phyloP scores from a whole-genome alignment of 352 stramenopile species.

The Peronospora destructor region DNA sequence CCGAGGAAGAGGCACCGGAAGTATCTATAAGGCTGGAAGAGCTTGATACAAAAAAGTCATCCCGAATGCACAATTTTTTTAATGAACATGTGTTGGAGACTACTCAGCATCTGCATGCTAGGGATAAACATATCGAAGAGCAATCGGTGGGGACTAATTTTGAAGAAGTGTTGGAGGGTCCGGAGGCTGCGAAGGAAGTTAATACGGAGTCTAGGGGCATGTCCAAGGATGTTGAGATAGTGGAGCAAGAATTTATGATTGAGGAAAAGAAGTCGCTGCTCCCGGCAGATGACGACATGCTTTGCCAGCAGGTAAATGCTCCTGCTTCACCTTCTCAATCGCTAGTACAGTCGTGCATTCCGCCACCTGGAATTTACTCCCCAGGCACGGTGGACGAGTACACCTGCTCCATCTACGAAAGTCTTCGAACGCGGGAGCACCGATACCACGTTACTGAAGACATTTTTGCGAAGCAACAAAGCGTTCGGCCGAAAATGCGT shows the following conservation, averaged over 20 bases:
- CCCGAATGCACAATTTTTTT: slow-evolving; percentile 1
- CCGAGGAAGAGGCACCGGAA: slow-evolving; percentile 3
- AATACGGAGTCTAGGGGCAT: slow-evolving; percentile 6
- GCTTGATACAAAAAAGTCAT: slow-evolving; percentile 14
- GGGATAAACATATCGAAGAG: slow-evolving; percentile 7
- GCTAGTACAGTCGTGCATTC: not conserved
- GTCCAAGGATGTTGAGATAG: slow-evolving; percentile 1
- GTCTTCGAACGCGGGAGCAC: slow-evolving; percentile 35
- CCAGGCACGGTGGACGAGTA: slow-evolving; percentile 46
- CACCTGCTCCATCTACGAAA: slow-evolving; percentile 46
- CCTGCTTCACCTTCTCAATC: slow-evolving; percentile 1
- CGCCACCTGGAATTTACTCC: slow-evolving; percentile 22
- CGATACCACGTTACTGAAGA: slow-evolving; percentile 43
- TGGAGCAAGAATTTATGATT: slow-evolving; percentile 9
- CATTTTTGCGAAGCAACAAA: slow-evolving; percentile 44
- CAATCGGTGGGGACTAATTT: slow-evolving; percentile 5
- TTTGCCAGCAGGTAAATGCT: slow-evolving; percentile 17
- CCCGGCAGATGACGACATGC: slow-evolving; percentile 15
- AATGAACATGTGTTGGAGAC: slow-evolving; percentile 6
- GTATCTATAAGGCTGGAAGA: slow-evolving; percentile 2
- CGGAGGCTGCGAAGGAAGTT: slow-evolving; percentile 11
- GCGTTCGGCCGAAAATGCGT: slow-evolving; percentile 55
- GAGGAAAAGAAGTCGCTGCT: slow-evolving; percentile 11
- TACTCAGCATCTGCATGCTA: not conserved
- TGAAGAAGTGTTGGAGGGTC: slow-evolving; percentile 10